Conservation (phyloP, 78 protist genomes). For the Trichosphaerium sp. region DNA sequence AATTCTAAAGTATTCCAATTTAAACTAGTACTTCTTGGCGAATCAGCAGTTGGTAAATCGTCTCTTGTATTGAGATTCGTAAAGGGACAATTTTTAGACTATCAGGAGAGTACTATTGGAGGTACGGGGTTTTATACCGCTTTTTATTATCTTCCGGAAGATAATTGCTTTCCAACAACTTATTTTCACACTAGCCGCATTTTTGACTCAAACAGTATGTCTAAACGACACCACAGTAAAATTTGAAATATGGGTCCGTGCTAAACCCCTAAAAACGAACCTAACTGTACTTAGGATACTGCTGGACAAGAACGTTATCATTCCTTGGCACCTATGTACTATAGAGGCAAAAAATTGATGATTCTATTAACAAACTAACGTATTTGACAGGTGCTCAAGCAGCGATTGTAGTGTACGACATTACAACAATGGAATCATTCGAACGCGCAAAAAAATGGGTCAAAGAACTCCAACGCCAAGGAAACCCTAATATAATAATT, state of each 20-base stretch:
- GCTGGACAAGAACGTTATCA: constrained; percentile 80
- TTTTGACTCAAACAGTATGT: constrained; percentile 85
- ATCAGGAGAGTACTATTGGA: constrained; percentile 94
- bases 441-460: constrained; percentile 90
- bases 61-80: constrained; percentile 85
- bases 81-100: constrained; percentile 87
- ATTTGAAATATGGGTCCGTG: constrained; percentile 93
- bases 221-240: constrained; percentile 85
- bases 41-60: constrained; percentile 70
- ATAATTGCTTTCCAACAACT: background rate
- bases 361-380: background rate
- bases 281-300: background rate
- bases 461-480: constrained; percentile 91
- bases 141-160: background rate
- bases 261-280: constrained; percentile 44
- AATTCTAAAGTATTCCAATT: constrained; percentile 58
- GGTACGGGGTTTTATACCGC: constrained; percentile 38
- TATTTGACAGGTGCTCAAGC: constrained; percentile 69
- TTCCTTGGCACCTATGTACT: constrained; percentile 91
- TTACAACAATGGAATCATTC: constrained; percentile 66
- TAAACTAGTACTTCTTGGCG: constrained; percentile 70
- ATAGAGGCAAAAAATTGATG: constrained; percentile 62
- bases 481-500: constrained; percentile 82
- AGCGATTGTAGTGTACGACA: constrained; percentile 87
- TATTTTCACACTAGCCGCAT: constrained; percentile 72